phyloP scores from a whole-genome alignment of 106 monocot species.

The Allium fistulosum region DNA sequence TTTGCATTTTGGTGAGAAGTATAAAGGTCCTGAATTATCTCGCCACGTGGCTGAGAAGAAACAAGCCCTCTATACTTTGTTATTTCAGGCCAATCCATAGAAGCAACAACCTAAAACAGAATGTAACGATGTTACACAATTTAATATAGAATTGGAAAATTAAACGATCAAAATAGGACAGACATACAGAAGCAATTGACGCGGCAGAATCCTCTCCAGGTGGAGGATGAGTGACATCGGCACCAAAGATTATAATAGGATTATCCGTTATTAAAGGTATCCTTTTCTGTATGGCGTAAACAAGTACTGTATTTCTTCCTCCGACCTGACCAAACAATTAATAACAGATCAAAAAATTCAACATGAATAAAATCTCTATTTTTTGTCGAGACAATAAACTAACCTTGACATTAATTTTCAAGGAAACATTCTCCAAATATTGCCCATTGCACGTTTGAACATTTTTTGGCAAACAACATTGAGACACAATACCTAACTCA shows the following conservation, averaged over 20 bases:
- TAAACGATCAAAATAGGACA: not conserved
- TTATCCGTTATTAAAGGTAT: conserved; percentile 45
- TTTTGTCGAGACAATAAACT: not conserved
- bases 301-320: conserved; percentile 65
- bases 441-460: conserved; percentile 24
- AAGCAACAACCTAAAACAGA: conserved; percentile 55
- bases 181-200: conserved; percentile 77
- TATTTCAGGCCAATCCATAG: conserved; percentile 86
- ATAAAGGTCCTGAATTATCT: conserved; percentile 68
- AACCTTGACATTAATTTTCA: conserved; percentile 95
- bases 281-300: conserved; percentile 21
- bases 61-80: conserved; percentile 66
- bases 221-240: conserved; percentile 88
- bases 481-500: conserved; percentile 67
- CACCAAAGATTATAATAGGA: conserved; percentile 84
- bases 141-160: not conserved
- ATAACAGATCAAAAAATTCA: not conserved
- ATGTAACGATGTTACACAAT: not conserved
- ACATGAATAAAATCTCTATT: not conserved
- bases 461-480: conserved; percentile 64
- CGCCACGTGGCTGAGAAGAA: conserved; percentile 57
- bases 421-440: conserved; percentile 75
- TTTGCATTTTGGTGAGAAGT: conserved; percentile 18
- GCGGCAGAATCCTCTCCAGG: conserved; percentile 70
- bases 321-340: conserved; percentile 11